phyloP scores from a whole-genome alignment of 2,329 filamentous ascomycete genomes.

The Sclerotiophoma versabilis region DNA sequence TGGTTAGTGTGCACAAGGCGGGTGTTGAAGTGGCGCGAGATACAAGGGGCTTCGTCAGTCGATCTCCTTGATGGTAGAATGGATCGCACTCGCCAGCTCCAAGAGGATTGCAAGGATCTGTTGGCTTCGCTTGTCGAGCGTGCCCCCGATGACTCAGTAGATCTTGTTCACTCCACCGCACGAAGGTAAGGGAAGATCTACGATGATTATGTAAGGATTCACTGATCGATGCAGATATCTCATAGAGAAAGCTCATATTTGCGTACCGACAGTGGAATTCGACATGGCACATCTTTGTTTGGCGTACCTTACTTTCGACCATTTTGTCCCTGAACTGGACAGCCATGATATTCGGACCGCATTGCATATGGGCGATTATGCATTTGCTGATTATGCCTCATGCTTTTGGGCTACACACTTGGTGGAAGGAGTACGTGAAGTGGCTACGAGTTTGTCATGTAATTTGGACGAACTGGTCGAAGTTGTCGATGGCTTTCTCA shows the following conservation, averaged over 20 bases:
- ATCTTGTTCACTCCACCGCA: slow-evolving; percentile 33
- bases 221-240: slow-evolving; percentile 27
- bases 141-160: slow-evolving; percentile 25
- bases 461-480: no score
- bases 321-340: slow-evolving; percentile 25
- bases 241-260: slow-evolving; percentile 23
- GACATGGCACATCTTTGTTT: slow-evolving; percentile 29
- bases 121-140: slow-evolving; percentile 17
- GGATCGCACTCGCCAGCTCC: no score
- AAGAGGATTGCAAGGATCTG: no score
- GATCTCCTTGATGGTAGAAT: slow-evolving; percentile 28
- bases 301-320: slow-evolving; percentile 33
- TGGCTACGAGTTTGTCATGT: no score
- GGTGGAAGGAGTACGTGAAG: no score
- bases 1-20: slow-evolving; percentile 42
- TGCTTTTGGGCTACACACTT: no score
- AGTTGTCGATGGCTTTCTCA: no score
- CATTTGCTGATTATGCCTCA: slow-evolving; percentile 20
- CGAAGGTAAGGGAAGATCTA: slow-evolving; percentile 22
- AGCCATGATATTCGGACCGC: no score
- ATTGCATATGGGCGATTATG: no score
- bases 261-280: slow-evolving; percentile 27
- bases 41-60: slow-evolving; percentile 37
- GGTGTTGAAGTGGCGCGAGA: slow-evolving; percentile 35
- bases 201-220: no score